Conservation (phyloP, 441 rosid species). For the Pelargonium cotyledonis region DNA sequence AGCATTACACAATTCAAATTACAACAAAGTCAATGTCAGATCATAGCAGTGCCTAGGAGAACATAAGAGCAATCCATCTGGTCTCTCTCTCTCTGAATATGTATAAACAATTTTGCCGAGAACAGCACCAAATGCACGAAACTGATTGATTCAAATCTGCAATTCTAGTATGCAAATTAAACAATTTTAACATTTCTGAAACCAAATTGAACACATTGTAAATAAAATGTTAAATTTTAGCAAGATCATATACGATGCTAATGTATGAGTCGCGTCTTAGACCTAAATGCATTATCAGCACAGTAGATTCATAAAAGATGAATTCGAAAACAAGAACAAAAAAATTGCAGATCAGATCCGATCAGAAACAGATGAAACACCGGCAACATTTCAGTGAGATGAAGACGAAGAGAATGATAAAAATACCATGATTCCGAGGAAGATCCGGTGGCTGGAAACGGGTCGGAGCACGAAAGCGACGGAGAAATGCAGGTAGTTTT, state of each 20-base stretch:
- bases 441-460: not conserved
- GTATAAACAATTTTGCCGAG: too few species aligned
- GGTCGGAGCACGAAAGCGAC: not conserved
- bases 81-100: too few species aligned
- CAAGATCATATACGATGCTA: not conserved
- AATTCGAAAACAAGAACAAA: not conserved
- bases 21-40: not conserved
- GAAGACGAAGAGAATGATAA: not conserved
- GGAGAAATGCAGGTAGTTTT: slow-evolving; percentile 4
- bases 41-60: not conserved
- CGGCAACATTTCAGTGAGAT: not conserved
- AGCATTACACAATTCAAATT: not conserved
- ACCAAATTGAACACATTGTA: not conserved
- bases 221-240: not conserved
- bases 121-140: not conserved
- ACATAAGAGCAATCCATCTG: too few species aligned
- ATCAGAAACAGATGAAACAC: not conserved
- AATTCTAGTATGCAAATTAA: not conserved
- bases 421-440: not conserved
- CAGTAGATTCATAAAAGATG: not conserved
- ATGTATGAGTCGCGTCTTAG: not conserved
- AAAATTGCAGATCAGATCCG: too few species aligned
- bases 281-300: not conserved
- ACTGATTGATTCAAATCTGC: not conserved
- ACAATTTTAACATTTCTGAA: not conserved